A percentile compares a stretch with the other conserved stretches of the same genome.
These are phyloP conservation scores for Coniella vitis DNA, from an alignment of 2,329 filamentous ascomycete species.

Conservation along the genomic window DNA sequence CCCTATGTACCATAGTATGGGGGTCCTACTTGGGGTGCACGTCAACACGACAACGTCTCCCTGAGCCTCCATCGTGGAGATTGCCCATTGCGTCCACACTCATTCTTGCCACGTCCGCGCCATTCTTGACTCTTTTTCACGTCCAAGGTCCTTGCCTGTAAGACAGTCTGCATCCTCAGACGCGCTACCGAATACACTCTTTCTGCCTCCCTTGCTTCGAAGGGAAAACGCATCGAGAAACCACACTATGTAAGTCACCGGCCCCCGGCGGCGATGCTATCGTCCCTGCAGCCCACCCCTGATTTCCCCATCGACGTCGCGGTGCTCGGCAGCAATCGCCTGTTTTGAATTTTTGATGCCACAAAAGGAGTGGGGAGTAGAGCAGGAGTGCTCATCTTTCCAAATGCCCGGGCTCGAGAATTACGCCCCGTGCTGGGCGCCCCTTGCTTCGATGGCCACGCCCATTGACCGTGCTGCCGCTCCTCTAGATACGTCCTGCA, in stretches of 20 bases:
- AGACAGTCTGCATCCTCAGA: too few relatives aligned
- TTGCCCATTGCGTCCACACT: neutral
- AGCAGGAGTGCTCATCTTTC: neutral
- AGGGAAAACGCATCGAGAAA: too few relatives aligned
- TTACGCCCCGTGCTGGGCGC: neutral
- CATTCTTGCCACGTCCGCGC: neutral
- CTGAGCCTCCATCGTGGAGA: neutral
- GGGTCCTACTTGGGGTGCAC: neutral
- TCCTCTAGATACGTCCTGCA: neutral
- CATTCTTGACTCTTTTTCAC: neutral
- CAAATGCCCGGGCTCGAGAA: neutral
- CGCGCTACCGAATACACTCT: neutral
- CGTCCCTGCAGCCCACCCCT: neutral
- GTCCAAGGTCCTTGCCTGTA: neutral
- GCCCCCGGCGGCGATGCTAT: neutral
- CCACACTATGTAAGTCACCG: neutral
- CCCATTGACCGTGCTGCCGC: neutral
- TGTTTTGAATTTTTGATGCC: neutral
- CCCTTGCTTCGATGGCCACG: neutral
- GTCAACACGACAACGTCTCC: neutral
- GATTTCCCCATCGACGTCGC: too few relatives aligned
- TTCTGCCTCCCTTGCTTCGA: neutral
- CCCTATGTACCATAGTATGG: too few relatives aligned
- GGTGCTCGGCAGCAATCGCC: neutral
- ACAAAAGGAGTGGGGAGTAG: neutral